Percentiles rank a stretch among this genome's conserved stretches.
These are phyloP conservation scores for Galeopsis tetrahit DNA, from an alignment of 257 asterid genomes.

Conservation along the genomic window DNA sequence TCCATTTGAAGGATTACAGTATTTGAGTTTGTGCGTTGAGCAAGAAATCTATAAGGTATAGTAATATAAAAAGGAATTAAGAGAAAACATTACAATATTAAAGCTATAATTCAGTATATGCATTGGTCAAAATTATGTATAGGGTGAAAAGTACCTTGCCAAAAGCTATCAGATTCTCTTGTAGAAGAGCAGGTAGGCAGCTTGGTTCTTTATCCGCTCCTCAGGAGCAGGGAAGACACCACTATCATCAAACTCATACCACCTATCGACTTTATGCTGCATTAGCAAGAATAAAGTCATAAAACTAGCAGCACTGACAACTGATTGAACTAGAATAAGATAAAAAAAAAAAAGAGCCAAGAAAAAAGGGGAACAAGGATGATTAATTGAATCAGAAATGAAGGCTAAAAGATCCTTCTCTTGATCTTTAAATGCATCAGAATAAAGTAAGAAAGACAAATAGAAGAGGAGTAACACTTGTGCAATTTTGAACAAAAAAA, in stretches of 20 bases:
- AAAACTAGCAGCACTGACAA: background rate
- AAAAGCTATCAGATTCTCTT: constrained; percentile 50
- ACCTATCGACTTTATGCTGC: constrained; percentile 56
- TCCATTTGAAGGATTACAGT: background rate
- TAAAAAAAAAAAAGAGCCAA: background rate
- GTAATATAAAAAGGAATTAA: background rate
- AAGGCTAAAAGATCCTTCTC: background rate
- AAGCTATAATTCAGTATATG: background rate
- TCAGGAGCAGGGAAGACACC: constrained; percentile 41
- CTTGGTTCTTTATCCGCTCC: constrained; percentile 58
- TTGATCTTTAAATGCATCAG: background rate
- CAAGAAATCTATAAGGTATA: background rate
- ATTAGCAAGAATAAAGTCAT: constrained; percentile 26
- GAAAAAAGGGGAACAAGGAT: background rate
- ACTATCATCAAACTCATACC: constrained; percentile 77
- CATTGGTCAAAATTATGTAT: background rate
- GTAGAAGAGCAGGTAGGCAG: constrained; percentile 84
- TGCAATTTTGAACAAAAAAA: no score
- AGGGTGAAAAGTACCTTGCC: constrained; percentile 15
- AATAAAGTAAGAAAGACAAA: no score
- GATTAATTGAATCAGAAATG: background rate
- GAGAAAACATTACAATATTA: background rate
- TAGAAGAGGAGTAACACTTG: background rate
- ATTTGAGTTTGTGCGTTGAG: background rate
- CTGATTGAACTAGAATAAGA: background rate